These are phyloP conservation scores for Coemansia sp. DNA, from an alignment of 192 early-diverging fungal species.

Conservation along the genomic window DNA sequence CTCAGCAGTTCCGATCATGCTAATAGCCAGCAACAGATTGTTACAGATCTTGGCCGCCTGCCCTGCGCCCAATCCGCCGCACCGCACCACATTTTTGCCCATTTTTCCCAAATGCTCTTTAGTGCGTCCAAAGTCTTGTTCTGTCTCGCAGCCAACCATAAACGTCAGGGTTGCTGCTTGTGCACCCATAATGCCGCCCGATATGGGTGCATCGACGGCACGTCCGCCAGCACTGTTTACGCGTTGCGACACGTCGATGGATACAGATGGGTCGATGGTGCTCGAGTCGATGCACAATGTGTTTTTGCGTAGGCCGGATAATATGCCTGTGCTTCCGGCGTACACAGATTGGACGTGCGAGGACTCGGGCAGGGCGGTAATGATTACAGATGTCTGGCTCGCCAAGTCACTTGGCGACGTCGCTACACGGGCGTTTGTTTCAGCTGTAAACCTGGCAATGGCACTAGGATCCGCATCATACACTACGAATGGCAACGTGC, in stretches of 20 bases:
- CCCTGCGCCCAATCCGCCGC: conserved; percentile 79
- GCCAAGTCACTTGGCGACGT: conserved; percentile 73
- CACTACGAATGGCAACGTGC: conserved; percentile 61
- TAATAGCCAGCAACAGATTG: conserved; percentile 93
- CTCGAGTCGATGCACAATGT: conserved; percentile 82
- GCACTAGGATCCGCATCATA: conserved; percentile 67
- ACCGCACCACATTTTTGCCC: conserved; percentile 89
- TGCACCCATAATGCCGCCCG: conserved; percentile 89
- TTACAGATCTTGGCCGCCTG: conserved; percentile 97
- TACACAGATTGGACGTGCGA: conserved; percentile 81
- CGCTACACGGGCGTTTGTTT: conserved; percentile 40
- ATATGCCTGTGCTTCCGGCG: conserved; percentile 67
- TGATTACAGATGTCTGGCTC: conserved; percentile 65
- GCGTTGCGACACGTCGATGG: conserved; percentile 65
- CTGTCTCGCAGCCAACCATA: conserved; percentile 81
- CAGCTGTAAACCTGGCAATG: conserved; percentile 57
- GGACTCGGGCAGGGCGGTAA: conserved; percentile 91
- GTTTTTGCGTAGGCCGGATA: conserved; percentile 53
- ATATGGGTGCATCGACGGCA: conserved; percentile 90
- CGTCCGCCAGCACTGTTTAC: conserved; percentile 62
- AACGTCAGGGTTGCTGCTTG: conserved; percentile 89
- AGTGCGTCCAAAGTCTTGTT: conserved; percentile 61
- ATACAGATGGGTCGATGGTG: conserved; percentile 85
- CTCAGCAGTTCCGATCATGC: conserved; percentile 91
- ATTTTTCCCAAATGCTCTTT: conserved; percentile 66